phyloP scores from a whole-genome alignment of 2,329 filamentous ascomycete species.

The Cladosporium sp. region DNA sequence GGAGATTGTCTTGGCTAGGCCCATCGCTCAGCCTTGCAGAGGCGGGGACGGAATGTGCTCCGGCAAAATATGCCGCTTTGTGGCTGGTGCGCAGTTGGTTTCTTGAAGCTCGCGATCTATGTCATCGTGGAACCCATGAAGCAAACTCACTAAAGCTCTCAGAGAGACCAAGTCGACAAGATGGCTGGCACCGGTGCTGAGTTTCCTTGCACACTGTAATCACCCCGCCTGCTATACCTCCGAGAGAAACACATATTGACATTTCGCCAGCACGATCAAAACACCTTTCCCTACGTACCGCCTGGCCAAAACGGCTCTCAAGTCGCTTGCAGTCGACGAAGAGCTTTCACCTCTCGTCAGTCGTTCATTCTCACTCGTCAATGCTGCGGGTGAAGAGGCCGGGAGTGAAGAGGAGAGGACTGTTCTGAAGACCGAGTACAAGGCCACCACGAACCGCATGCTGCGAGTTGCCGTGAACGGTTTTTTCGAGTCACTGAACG shows the following conservation, averaged over 20 bases:
- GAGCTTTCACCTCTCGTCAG: conserved; percentile 83
- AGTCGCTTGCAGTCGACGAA: conserved; percentile 75
- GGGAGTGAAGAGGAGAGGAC: conserved; percentile 38
- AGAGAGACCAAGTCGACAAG: not conserved
- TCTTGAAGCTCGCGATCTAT: not conserved
- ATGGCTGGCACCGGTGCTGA: conserved; percentile 18
- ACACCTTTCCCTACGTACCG: conserved; percentile 78
- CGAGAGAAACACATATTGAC: not conserved
- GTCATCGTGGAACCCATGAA: not conserved
- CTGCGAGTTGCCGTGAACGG: conserved; percentile 92
- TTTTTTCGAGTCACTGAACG: conserved; percentile 83
- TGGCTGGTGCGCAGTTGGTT: not conserved
- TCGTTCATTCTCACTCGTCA: conserved; percentile 60
- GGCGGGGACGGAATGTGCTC: not conserved
- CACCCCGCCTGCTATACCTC: not conserved
- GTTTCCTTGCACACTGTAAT: conserved; percentile 40
- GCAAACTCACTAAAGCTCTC: not conserved
- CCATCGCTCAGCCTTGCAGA: not conserved
- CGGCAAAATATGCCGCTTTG: not conserved
- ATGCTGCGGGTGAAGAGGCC: conserved; percentile 5
- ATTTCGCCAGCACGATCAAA: conserved; percentile 60
- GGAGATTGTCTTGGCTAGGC: not conserved
- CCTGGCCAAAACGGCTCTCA: conserved; percentile 70
- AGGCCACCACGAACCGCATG: conserved; percentile 92
- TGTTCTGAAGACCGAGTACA: conserved; percentile 71